A percentile compares a stretch with the other conserved stretches of the same genome.
These are phyloP conservation scores for Heritiera littoralis DNA, from an alignment of 345 rosid species.

Conservation along the genomic window DNA sequence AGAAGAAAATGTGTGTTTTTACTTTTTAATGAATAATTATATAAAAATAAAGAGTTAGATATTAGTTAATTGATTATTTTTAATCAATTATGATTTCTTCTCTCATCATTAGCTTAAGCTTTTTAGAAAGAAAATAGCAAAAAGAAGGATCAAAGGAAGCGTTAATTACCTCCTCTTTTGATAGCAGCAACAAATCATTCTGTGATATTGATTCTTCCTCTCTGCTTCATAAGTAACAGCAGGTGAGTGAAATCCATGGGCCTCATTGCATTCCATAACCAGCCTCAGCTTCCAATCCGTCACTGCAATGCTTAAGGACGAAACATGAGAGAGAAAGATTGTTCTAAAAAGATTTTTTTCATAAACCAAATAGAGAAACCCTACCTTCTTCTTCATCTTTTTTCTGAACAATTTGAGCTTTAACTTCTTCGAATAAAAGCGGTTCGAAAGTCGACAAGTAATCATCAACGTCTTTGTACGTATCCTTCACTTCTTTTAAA, in stretches of 20 bases:
- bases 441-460: conserved; percentile 85
- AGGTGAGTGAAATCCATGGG: conserved; percentile 65
- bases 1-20: neutral
- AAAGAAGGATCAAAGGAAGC: neutral
- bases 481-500: conserved; percentile 58
- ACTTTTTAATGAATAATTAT: neutral
- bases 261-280: conserved; percentile 74
- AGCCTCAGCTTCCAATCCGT: conserved; percentile 61
- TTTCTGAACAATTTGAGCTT: conserved; percentile 80
- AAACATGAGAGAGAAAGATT: neutral
- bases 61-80: neutral
- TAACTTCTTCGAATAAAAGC: conserved; percentile 86
- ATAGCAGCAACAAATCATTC: conserved; percentile 84
- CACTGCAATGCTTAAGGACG: conserved; percentile 38
- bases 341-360: neutral
- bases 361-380: conserved; percentile 8
- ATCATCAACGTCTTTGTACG: conserved; percentile 70
- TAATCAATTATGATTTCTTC: neutral
- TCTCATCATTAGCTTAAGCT: neutral
- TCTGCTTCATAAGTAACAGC: conserved; percentile 57
- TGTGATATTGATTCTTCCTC: conserved; percentile 57
- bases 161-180: conserved; percentile 65
- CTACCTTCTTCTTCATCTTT: conserved; percentile 79
- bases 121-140: neutral
- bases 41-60: neutral